Evolutionary conservation across 1,284 basidiomycete genomes (phyloP), one percentile per base, ranked within the genome.

Genomic region (Tilletia horrida): DNA sequence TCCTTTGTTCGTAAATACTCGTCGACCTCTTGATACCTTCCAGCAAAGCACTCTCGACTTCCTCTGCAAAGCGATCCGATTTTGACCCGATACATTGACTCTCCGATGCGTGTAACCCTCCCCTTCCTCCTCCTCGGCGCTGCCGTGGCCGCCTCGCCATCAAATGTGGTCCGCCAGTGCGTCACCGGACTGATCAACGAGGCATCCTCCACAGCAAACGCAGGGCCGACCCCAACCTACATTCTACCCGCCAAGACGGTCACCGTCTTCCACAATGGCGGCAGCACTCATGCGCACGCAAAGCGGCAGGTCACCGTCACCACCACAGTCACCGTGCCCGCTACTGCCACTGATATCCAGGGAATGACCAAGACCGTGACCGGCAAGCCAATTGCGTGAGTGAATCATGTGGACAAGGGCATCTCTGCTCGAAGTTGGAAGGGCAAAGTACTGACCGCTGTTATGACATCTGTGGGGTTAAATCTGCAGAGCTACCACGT

Each of bases 401-500:
- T 35, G 13, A 40, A 40, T n/a, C n/a, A n/a, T n/a, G n/a, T n/a
- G n/a, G n/a, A n/a, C n/a, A n/a, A n/a, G n/a, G n/a, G n/a, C n/a
- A n/a, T n/a, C n/a, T n/a, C n/a, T n/a, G n/a, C n/a, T n/a, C n/a
- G n/a, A n/a, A n/a, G n/a, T n/a, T n/a, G n/a, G n/a, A n/a, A n/a
- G n/a, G n/a, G n/a, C n/a, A n/a, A n/a, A n/a, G n/a, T n/a, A n/a
- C n/a, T n/a, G n/a, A n/a, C n/a, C n/a, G n/a, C n/a, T n/a, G n/a
- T n/a, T n/a, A n/a, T n/a, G n/a, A n/a, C n/a, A n/a, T n/a, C n/a
- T n/a, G n/a, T n/a, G n/a, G n/a, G n/a, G n/a, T n/a, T n/a, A n/a
- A n/a, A n/a, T n/a, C n/a, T 55, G 55, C 31, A 59, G 55, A 59
- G 55, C 25, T 4, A 59, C 55, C 9, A 59, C 55, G 3, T 31